Conservation (phyloP, 2,329 filamentous ascomycete genomes). For the Colletotrichum falcatum region DNA sequence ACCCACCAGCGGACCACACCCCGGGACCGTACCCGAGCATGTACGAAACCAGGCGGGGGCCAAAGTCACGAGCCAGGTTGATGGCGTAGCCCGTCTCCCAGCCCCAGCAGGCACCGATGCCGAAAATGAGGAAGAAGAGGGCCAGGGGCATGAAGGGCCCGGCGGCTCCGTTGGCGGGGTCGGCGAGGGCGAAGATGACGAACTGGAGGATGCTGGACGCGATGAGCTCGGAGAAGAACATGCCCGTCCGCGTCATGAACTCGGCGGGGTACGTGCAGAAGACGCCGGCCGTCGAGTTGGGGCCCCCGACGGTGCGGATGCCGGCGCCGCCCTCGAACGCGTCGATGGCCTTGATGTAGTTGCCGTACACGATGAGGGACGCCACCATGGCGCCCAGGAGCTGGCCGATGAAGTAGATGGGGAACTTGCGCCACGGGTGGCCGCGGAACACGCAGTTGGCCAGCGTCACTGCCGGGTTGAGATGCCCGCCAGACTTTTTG, state of each 20-base stretch:
- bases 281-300: conserved; percentile 74
- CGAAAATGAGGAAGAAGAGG: conserved; percentile 80
- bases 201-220: conserved; percentile 77
- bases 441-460: conserved; percentile 76
- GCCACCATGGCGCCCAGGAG: conserved; percentile 75
- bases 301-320: conserved; percentile 70
- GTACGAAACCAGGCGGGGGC: conserved; percentile 74
- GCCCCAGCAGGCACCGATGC: conserved; percentile 78
- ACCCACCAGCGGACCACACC: conserved; percentile 75
- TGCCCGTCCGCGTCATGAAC: conserved; percentile 74
- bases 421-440: conserved; percentile 77
- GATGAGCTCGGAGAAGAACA: conserved; percentile 80
- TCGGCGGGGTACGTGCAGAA: conserved; percentile 79
- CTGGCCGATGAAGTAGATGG: conserved; percentile 75
- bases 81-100: conserved; percentile 84
- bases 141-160: conserved; percentile 69
- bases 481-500: conserved; percentile 74
- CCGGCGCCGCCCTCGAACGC: conserved; percentile 69
- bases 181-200: conserved; percentile 76
- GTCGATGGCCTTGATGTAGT: conserved; percentile 75
- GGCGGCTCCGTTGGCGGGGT: conserved; percentile 67
- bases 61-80: conserved; percentile 79
- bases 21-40: conserved; percentile 75
- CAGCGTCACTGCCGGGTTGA: conserved; percentile 79
- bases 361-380: conserved; percentile 68